Percentiles rank a stretch among this genome's conserved stretches.
Conservation (phyloP, 257 asterid genomes). For the Jasminum sambac region DNA sequence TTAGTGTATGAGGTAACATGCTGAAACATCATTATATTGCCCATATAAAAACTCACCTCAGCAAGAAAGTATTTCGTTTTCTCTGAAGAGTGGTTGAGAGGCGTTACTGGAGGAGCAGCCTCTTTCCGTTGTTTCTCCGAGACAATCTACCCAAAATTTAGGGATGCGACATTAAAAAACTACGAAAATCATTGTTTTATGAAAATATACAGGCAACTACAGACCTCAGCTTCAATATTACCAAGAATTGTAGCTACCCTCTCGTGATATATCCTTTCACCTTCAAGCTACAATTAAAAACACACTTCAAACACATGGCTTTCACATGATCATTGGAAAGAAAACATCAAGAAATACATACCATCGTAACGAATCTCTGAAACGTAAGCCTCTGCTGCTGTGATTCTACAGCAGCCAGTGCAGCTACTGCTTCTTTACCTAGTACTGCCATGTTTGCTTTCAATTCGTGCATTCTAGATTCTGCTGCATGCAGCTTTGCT, state of each 20-base stretch:
- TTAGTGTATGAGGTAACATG: not conserved
- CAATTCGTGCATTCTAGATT: conserved; percentile 90
- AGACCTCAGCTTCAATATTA: conserved; percentile 86
- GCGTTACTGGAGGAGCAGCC: conserved; percentile 87
- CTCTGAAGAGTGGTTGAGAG: conserved; percentile 52
- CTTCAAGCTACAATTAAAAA: conserved; percentile 66
- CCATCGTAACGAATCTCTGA: conserved; percentile 95
- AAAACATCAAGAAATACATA: conserved; percentile 29
- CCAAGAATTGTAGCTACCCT: conserved; percentile 92
- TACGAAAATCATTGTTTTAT: conserved; percentile 4
- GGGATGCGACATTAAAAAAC: conserved; percentile 26
- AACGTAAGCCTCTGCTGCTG: conserved; percentile 97
- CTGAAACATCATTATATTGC: not conserved
- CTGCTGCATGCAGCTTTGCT: conserved; percentile 84
- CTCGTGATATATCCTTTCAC: conserved; percentile 85
- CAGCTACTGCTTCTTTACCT: conserved; percentile 96
- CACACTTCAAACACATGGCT: conserved; percentile 18
- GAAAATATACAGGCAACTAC: conserved; percentile 31
- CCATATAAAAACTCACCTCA: conserved; percentile 53
- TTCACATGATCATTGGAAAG: conserved; percentile 4
- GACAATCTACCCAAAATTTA: conserved; percentile 60
- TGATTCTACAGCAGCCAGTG: conserved; percentile 88
- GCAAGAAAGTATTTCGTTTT: conserved; percentile 87
- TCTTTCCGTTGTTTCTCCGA: conserved; percentile 96
- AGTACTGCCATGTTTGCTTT: conserved; percentile 92